Evolutionary conservation across 805 yeast genomes (phyloP).

Genomic region (Barnettozyma californica): DNA sequence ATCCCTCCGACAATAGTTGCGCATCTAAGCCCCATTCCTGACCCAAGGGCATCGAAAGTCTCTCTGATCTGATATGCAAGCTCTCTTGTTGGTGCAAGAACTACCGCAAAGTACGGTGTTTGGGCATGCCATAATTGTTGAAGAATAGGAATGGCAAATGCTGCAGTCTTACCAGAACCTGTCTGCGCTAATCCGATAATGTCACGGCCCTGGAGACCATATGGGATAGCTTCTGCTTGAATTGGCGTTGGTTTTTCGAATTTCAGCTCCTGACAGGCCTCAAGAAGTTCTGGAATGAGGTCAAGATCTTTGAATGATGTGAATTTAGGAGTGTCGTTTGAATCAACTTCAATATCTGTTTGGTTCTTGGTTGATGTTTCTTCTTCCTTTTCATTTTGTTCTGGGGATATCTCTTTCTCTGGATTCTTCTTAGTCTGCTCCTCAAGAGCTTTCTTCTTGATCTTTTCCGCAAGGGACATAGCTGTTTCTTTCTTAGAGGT

Average conservation of each 20-base stretch:
- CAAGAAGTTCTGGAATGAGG: constrained; percentile 71
- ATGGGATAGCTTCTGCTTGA: constrained; percentile 87
- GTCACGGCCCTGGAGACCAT: constrained; percentile 85
- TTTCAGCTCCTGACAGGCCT: constrained; percentile 71
- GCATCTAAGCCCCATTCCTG: constrained; percentile 86
- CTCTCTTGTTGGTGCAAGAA: constrained; percentile 83
- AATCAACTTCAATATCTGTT: constrained; percentile 12
- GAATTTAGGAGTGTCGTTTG: constrained; percentile 21
- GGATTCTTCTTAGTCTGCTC: constrained; percentile 6
- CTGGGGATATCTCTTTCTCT: constrained; percentile 2
- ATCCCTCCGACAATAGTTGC: constrained; percentile 94
- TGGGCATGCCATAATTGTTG: constrained; percentile 90
- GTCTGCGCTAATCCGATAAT: constrained; percentile 96
- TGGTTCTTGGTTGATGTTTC: constrained; percentile 13
- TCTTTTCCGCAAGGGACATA: constrained; percentile 51
- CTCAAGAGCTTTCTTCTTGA: constrained; percentile 37
- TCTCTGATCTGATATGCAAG: constrained; percentile 85
- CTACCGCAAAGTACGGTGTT: constrained; percentile 82
- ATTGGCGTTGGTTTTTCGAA: constrained; percentile 88
- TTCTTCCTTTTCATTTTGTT: constrained; percentile 2
- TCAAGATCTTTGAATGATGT: constrained; percentile 51
- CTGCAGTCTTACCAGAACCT: constrained; percentile 98
- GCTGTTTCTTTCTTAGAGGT: constrained; percentile 31
- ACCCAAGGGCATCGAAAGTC: constrained; percentile 90
- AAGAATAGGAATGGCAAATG: constrained; percentile 92